Evolutionary conservation across 192 early-diverging fungal species (phyloP).

Genomic region (Coemansia sp.): DNA sequence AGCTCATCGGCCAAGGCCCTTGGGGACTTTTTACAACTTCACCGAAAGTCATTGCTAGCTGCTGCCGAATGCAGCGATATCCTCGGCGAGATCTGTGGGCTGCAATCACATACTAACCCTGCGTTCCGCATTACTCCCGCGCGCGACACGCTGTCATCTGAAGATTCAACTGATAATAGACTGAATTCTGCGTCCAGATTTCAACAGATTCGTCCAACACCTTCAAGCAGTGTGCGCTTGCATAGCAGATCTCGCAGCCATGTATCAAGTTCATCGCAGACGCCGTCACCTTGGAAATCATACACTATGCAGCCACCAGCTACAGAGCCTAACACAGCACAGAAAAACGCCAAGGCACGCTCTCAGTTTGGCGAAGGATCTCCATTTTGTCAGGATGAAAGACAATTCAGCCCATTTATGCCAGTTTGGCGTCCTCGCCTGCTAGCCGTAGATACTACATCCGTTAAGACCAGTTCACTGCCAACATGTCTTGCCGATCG

Average conservation of each 20-base stretch:
- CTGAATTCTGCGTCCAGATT: no score
- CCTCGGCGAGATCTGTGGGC: constrained; percentile 12
- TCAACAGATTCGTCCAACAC: background rate
- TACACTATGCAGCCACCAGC: constrained; percentile 4
- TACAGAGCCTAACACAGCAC: background rate
- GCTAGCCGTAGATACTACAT: background rate
- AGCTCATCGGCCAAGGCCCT: constrained; percentile 23
- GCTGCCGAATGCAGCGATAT: constrained; percentile 50
- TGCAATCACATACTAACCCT: background rate
- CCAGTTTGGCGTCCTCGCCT: background rate
- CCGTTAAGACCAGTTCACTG: background rate
- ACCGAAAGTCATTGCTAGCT: constrained; percentile 50
- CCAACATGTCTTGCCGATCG: background rate
- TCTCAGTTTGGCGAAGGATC: constrained; percentile 1
- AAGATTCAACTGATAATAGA: background rate
- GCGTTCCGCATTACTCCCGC: background rate
- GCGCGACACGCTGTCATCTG: background rate
- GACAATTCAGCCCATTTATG: background rate
- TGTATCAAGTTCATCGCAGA: background rate
- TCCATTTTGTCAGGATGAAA: no score
- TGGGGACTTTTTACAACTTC: constrained; percentile 37
- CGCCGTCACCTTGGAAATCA: background rate
- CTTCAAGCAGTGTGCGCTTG: background rate
- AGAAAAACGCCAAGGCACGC: background rate
- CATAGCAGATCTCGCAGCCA: constrained; percentile 4